phyloP scores from a whole-genome alignment of 2,329 filamentous ascomycete species.

The Coniochaeta hoffmannii region DNA sequence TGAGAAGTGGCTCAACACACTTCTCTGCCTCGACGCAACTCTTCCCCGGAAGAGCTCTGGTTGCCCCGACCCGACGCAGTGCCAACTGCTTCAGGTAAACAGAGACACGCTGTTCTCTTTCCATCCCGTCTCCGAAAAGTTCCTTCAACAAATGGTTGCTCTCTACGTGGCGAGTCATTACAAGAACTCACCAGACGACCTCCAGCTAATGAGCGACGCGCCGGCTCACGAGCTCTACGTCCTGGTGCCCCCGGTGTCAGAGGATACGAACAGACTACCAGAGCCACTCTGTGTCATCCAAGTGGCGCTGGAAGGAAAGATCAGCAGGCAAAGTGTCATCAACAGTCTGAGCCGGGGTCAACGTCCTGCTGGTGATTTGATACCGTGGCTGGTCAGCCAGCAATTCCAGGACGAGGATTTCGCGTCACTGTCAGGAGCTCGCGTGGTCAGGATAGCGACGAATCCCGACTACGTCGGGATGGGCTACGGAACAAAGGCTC shows the following conservation, averaged over 20 bases:
- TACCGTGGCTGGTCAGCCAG: conserved; percentile 95
- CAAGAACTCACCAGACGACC: conserved; percentile 92
- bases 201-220: conserved; percentile 94
- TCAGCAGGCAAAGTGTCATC: conserved; percentile 86
- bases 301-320: conserved; percentile 87
- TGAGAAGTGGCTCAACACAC: conserved; percentile 91
- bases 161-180: conserved; percentile 88
- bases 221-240: conserved; percentile 94
- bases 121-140: conserved; percentile 93
- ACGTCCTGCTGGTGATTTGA: conserved; percentile 83
- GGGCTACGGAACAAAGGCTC: conserved; percentile 87
- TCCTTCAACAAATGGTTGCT: conserved; percentile 96
- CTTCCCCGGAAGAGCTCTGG: conserved; percentile 73
- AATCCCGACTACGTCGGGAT: conserved; percentile 88
- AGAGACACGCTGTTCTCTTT: conserved; percentile 97
- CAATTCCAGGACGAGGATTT: conserved; percentile 99
- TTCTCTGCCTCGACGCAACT: conserved; percentile 90
- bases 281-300: conserved; percentile 95
- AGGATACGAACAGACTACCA: conserved; percentile 65
- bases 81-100: conserved; percentile 89
- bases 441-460: conserved; percentile 89
- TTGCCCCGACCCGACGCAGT: conserved; percentile 84
- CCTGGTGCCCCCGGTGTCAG: conserved; percentile 76
- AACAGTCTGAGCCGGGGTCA: conserved; percentile 85
- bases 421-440: conserved; percentile 82